phyloP scores from a whole-genome alignment of 805 yeast genomes.

The Kuraishia piskuri region DNA sequence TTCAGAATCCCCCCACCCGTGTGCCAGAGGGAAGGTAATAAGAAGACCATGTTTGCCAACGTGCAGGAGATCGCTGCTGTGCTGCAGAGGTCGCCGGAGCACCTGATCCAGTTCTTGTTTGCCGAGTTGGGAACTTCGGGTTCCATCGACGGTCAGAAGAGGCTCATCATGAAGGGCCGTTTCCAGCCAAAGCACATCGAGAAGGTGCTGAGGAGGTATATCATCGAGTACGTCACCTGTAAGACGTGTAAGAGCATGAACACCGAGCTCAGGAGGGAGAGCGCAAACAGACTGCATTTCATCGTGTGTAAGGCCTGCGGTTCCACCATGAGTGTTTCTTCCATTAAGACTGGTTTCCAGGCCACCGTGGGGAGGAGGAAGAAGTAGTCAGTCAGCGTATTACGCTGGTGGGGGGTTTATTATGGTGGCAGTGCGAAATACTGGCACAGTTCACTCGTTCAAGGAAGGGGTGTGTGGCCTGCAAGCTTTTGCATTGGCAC shows the following conservation, averaged over 20 bases:
- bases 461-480: too few species aligned
- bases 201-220: slow-evolving; percentile 91
- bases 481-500: too few species aligned
- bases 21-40: slow-evolving; percentile 94
- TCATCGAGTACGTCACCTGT: slow-evolving; percentile 95
- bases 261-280: slow-evolving; percentile 92
- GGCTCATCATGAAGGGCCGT: slow-evolving; percentile 96
- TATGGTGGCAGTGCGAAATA: too few species aligned
- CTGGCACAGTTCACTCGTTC: too few species aligned
- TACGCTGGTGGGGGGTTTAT: neutral
- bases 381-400: slow-evolving; percentile 40
- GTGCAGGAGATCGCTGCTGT: slow-evolving; percentile 91
- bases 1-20: slow-evolving; percentile 96
- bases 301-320: slow-evolving; percentile 98
- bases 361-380: slow-evolving; percentile 92
- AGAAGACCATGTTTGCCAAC: slow-evolving; percentile 93
- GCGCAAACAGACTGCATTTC: slow-evolving; percentile 92
- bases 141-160: slow-evolving; percentile 95
- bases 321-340: slow-evolving; percentile 90
- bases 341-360: slow-evolving; percentile 99
- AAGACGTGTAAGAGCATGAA: slow-evolving; percentile 98
- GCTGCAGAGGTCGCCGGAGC: slow-evolving; percentile 94
- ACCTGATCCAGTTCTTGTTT: slow-evolving; percentile 90
- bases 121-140: slow-evolving; percentile 99
- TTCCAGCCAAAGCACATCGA: slow-evolving; percentile 97